phyloP scores from a whole-genome alignment of 768 basidiomycete genomes.

The Auricularia sp. region DNA sequence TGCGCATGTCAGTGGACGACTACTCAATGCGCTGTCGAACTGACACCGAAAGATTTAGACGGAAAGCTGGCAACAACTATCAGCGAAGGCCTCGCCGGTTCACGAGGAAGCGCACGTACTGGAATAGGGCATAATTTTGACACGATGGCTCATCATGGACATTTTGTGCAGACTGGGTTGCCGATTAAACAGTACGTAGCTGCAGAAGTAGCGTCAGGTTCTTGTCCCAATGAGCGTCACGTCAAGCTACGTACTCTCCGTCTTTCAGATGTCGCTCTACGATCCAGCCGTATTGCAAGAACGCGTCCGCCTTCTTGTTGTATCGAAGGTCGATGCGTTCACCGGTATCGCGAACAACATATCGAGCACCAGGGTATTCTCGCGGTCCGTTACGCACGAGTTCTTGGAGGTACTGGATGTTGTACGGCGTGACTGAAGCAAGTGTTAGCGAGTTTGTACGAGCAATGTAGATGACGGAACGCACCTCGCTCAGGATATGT shows the following conservation, averaged over 20 bases:
- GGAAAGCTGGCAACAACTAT: conserved; percentile 57
- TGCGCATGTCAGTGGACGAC: background rate
- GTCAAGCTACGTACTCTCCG: conserved; percentile 72
- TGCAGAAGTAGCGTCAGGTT: conserved; percentile 20
- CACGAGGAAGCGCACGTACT: conserved; percentile 44
- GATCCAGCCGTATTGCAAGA: conserved; percentile 96
- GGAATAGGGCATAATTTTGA: conserved; percentile 95
- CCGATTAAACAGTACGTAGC: conserved; percentile 92
- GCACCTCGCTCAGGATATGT: conserved; percentile 80
- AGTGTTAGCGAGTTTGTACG: conserved; percentile 19
- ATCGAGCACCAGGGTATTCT: conserved; percentile 90
- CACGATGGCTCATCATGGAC: conserved; percentile 99
- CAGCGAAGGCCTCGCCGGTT: conserved; percentile 5
- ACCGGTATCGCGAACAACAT: conserved; percentile 93
- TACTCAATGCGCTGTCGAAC: conserved; percentile 26
- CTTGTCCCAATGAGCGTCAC: conserved; percentile 1
- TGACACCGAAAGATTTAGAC: conserved; percentile 95
- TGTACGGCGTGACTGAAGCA: conserved; percentile 78
- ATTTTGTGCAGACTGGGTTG: conserved; percentile 98
- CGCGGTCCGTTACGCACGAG: conserved; percentile 92
- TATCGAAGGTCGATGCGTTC: conserved; percentile 95
- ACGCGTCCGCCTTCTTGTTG: conserved; percentile 91
- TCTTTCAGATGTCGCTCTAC: conserved; percentile 96
- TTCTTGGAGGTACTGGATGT: conserved; percentile 88
- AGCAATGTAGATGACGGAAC: conserved; percentile 36